Conservation (phyloP, 306 rosid genomes). For the Glycine tomentella region DNA sequence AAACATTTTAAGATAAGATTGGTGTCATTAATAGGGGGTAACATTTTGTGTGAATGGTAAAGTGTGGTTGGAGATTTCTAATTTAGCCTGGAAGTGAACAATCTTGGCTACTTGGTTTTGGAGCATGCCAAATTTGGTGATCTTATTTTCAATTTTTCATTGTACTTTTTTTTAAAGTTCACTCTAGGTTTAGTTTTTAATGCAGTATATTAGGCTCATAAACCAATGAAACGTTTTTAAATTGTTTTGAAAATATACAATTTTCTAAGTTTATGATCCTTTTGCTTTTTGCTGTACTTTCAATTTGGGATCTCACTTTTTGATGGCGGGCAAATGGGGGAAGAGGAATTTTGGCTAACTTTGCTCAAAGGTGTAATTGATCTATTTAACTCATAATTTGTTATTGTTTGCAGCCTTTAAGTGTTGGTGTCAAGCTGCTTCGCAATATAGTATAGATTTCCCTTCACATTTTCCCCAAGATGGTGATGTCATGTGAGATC, state of each 20-base stretch:
- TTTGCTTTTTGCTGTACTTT: slow-evolving; percentile 34
- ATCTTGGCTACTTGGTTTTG: slow-evolving; percentile 30
- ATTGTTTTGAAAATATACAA: slow-evolving; percentile 36
- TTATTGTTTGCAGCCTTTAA: slow-evolving; percentile 80
- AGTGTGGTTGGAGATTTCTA: slow-evolving; percentile 32
- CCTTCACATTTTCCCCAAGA: slow-evolving; percentile 75
- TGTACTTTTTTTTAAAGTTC: slow-evolving; percentile 26
- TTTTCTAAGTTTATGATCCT: slow-evolving; percentile 33
- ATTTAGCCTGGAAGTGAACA: slow-evolving; percentile 29
- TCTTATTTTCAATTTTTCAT: slow-evolving; percentile 6
- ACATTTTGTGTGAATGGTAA: slow-evolving; percentile 38
- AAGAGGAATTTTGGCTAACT: slow-evolving; percentile 4
- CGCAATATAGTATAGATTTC: slow-evolving; percentile 78
- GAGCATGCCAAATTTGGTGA: slow-evolving; percentile 18
- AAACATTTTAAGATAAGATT: slow-evolving; percentile 19
- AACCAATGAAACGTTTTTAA: slow-evolving; percentile 20
- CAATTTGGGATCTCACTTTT: slow-evolving; percentile 17
- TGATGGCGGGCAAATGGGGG: not conserved
- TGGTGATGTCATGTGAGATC: slow-evolving; percentile 91
- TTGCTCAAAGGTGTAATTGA: slow-evolving; percentile 22
- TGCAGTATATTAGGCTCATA: slow-evolving; percentile 19
- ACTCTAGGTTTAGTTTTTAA: slow-evolving; percentile 29
- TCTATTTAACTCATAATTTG: slow-evolving; percentile 35
- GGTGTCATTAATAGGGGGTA: slow-evolving; percentile 22
- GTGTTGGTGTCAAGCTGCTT: slow-evolving; percentile 99